Evolutionary conservation across 179 eudicot species (phyloP), one percentile per base, ranked within the genome.

Genomic region (Camellia oleifera): DNA sequence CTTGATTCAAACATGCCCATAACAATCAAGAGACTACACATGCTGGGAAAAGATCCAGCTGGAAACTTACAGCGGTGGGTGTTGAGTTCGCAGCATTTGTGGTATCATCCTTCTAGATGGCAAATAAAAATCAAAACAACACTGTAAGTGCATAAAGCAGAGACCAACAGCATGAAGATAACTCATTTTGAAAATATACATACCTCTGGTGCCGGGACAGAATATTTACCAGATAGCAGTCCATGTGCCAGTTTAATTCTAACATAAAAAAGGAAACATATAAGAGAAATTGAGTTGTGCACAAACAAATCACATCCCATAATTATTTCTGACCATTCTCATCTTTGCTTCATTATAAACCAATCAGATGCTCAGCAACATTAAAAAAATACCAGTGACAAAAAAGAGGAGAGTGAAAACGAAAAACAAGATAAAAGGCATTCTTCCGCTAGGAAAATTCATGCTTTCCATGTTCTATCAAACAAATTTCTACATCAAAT

Each of bases 171-270:
- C 69, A 60, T 67, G 68, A 72, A 79, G 65, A 78, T 53, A 70
- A 14, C 57, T 52, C 18, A 50, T 45, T 6, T n/a, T n/a, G 26
- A 56, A 65, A 69, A 63, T 26, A 71, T 63, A 78, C 85, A 75
- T 80, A 96, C 99, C 99, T 94, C 91, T 77, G 86, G 66, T 63
- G 88, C 81, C 9, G 93, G 96, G 83, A 84, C 70, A 42, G 99
- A 92, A 83, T 94, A 96, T 88, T 89, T 96, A 77, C 99, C 98
- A 73, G 98, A 96, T 69, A 96, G 88, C 90, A 96, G 82, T 20
- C 99, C 99, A 85, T 94, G 92, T 26, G 91, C 97, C 68, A 96
- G 84, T 79, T 96, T 96, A 23, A 93, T 84, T 87, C 99, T 93
- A 87, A 75, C 82, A 86, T 69, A 83, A 13, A 76, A 64, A 52